Evolutionary conservation across 805 yeast species (phyloP).

Genomic region (Metschnikowia anglica): DNA sequence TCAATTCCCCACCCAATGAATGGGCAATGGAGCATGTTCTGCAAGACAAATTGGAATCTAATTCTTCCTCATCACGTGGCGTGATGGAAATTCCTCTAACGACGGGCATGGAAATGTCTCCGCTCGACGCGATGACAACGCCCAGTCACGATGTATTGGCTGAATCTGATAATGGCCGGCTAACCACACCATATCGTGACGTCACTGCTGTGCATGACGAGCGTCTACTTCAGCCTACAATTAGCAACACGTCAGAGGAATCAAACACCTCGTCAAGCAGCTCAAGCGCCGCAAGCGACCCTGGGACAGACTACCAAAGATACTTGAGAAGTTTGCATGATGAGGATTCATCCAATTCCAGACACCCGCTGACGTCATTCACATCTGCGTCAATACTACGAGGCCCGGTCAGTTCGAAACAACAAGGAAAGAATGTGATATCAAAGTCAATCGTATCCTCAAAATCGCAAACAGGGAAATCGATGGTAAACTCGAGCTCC

Average conservation of each 20-base stretch:
- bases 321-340: slow-evolving; percentile 21
- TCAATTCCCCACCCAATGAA: slow-evolving; percentile 18
- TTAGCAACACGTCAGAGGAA: slow-evolving; percentile 8
- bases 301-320: slow-evolving; percentile 22
- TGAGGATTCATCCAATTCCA: slow-evolving; percentile 14
- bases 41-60: slow-evolving; percentile 16
- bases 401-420: slow-evolving; percentile 16
- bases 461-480: slow-evolving; percentile 2
- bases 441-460: slow-evolving; percentile 7
- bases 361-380: slow-evolving; percentile 19
- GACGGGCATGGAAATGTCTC: not conserved
- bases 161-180: not conserved
- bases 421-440: slow-evolving; percentile 7
- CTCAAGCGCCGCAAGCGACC: slow-evolving; percentile 5
- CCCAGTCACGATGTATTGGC: not conserved
- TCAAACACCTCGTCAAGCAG: slow-evolving; percentile 14
- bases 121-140: not conserved
- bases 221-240: slow-evolving; percentile 5
- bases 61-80: slow-evolving; percentile 21
- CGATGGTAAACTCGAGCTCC: slow-evolving; percentile 8
- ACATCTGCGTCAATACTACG: slow-evolving; percentile 19
- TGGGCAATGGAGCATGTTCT: slow-evolving; percentile 12
- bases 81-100: slow-evolving; percentile 8
- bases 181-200: not conserved
- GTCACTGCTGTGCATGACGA: not conserved